Base-by-base conservation (phyloP, 345 rosid genomes). In the Carallia pectinifolia region DNA sequence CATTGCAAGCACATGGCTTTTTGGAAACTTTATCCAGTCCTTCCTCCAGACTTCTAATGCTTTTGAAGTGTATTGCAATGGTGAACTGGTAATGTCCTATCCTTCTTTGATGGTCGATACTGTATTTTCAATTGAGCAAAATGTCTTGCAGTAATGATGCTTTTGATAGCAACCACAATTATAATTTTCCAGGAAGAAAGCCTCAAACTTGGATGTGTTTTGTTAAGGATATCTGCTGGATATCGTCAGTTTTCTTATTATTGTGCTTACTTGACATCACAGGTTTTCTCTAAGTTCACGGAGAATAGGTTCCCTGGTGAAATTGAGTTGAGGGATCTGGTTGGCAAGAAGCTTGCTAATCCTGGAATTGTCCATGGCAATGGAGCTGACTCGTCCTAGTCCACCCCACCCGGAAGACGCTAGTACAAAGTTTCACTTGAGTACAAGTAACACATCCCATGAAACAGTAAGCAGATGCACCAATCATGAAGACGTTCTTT, bases 31-130 rank as follows among this genome's bases (percentile, higher is more conserved):
- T 13, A 2, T 72, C 52, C 80, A 77, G 59, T 71, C 76, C 4
- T 77, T 77, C 47, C 80, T 77, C 55, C 80, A 77, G 72, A 77
- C 70, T 59, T 77, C 80, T 59, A 76, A 76, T 63, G 80, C 80
- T 63, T 77, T 77, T 68, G 80, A 77, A 72, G 80, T 77, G 18
- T 58, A 62, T 40, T 67, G 70, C 74, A 62, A 77, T 56, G 80
- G 76, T n/a, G 66, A 72, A 58, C 55, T 77, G 76, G 80, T 77
- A 72, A 58, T 18, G 30, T 67, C 31, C 44, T 50, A 0, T 65
- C 61, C 17, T 48, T 13, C 62, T 36, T 3, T 75, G 23, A 36
- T 48, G 56, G 29, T 0, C n/a, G 9, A 33, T 39, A 0, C 19
- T 40, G 8, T 17, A 31, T 54, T 62, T 39, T 54, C 1, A 2